Base-by-base conservation (phyloP, 176 grass and related monocot species). In the Raddia guianensis region DNA sequence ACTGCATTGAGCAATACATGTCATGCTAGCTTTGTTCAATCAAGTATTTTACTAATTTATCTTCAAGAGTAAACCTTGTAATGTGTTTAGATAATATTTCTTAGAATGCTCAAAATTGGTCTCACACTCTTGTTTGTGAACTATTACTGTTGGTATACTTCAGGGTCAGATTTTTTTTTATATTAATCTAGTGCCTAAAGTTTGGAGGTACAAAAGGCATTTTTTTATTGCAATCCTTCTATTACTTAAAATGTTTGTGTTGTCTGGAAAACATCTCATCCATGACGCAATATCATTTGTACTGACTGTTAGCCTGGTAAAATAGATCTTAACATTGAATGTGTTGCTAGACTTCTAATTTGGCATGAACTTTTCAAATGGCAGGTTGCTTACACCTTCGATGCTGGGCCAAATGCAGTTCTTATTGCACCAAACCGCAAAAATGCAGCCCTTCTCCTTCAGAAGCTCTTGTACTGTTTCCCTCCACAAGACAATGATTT, bases 371-470 rank as follows among this genome's bases (percentile, higher is more conserved):
- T 63, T 56, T 21, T 68, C 14, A 20, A 80, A 63, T 80, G 57
- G 21, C 76, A 99, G 96, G 90, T 90, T 20, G 96, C 90, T 2
- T 95, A 95, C 84, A 99, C 96, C 13, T 99, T 99, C 13, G 96
- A 99, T 80, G 96, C 96, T 12, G 96, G 92, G 73, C 96, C 96
- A 10, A 95, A 99, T 44, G 92, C 90, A 13, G 95, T 98, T 46
- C 37, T 98, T 34, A 89, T 98, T 80, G 70, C 92, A 79, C 84
- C 45, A 40, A 95, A 99, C 70, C 91, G 88, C 60, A 95, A 93
- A 20, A 84, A 79, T 3, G 92, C 92, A 12, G 11, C 82, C 9
- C 82, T 91, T 91, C 86, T 99, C 69, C 87, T 98, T 49, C 78
- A 87, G 64, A 91, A 83, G 81, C 96, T 98, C 18, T 44, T 98